Evolutionary conservation across 257 asterid genomes (phyloP), one percentile per base, ranked within the genome.

Genomic region (Pogostemon cablin): DNA sequence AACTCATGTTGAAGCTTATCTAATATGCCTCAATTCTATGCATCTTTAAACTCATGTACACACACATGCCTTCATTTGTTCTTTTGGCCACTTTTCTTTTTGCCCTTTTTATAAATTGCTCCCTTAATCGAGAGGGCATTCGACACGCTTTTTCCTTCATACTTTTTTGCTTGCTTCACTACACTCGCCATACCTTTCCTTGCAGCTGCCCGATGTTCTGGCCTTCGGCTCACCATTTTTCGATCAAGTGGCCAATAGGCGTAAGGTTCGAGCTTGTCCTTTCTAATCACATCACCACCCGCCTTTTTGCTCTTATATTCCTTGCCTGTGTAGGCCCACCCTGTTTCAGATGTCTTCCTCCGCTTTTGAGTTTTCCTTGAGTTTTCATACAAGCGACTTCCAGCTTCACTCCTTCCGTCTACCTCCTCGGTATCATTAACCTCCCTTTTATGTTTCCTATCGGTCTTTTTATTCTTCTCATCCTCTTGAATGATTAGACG

Each of bases 161-260:
- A 80, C 76, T 77, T 88, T 92, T 89, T 95, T 0, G 98, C 77
- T 60, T 86, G 68, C 92, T 84, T 86, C 57, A 88, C 96, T 55
- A 95, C 92, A 69, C 89, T 92, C 12, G 88, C 81, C 97, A 95
- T 91, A 43, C 99, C 98, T 81, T 80, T 91, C 67, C 96, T 83
- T 2, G 97, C 99, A 9, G 96, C 80, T 0, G 93, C 93, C 65
- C 95, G 65, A 11, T 91, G 97, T 79, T 91, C 99, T 0, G 97
- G 88, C 82, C 99, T 86, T 9, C 87, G 81, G 69, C 99, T 95
- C 83, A 95, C 77, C 98, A 95, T 91, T 77, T 91, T 95, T 11
- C 98, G 87, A 75, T 95, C 98, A 72, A 95, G 98, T 43, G 99
- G 98, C 99, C 99, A 95, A 70, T 95, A 91, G 4, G 99, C 98